Conservation (phyloP, 1,284 basidiomycete genomes). For the Xerocomus tenax region DNA sequence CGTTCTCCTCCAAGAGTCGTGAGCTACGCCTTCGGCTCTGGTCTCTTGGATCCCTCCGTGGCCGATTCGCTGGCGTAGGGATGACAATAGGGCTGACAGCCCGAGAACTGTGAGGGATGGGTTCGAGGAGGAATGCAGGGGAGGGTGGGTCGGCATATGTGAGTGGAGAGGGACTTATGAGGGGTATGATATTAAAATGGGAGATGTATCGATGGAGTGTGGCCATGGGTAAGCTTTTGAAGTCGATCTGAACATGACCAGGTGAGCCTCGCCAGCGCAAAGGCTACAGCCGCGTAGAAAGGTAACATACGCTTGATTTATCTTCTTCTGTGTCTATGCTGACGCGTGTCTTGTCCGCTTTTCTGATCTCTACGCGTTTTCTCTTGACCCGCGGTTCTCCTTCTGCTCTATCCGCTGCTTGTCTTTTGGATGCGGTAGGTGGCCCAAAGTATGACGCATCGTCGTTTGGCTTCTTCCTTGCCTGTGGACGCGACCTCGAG, state of each 20-base stretch:
- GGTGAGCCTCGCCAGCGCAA: conserved; percentile 11
- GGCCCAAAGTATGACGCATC: conserved; percentile 58
- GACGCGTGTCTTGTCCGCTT: conserved; percentile 19
- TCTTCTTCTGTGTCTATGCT: conserved; percentile 30
- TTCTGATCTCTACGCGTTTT: conserved; percentile 49
- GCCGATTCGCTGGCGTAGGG: conserved; percentile 53
- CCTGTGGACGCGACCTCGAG: conserved; percentile 49
- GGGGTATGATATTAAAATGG: conserved; percentile 60
- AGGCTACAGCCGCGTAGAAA: conserved; percentile 1
- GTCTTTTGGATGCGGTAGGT: conserved; percentile 44
- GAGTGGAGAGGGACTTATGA: conserved; percentile 61
- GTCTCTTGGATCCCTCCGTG: conserved; percentile 55
- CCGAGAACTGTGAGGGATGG: conserved; percentile 38
- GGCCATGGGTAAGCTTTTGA: conserved; percentile 50
- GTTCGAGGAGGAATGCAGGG: conserved; percentile 50
- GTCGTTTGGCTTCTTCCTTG: conserved; percentile 52
- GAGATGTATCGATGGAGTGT: conserved; percentile 61
- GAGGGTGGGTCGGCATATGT: conserved; percentile 57
- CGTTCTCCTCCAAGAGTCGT: conserved; percentile 55
- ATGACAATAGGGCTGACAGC: conserved; percentile 41
- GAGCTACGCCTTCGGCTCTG: conserved; percentile 55
- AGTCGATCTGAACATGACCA: conserved; percentile 51
- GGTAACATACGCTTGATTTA: conserved; percentile 33
- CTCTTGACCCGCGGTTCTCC: conserved; percentile 62
- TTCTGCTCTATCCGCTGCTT: conserved; percentile 51